Evolutionary conservation across 768 basidiomycete genomes (phyloP), one percentile per base, ranked within the genome.

Genomic region (Xanthoconium stramineum): DNA sequence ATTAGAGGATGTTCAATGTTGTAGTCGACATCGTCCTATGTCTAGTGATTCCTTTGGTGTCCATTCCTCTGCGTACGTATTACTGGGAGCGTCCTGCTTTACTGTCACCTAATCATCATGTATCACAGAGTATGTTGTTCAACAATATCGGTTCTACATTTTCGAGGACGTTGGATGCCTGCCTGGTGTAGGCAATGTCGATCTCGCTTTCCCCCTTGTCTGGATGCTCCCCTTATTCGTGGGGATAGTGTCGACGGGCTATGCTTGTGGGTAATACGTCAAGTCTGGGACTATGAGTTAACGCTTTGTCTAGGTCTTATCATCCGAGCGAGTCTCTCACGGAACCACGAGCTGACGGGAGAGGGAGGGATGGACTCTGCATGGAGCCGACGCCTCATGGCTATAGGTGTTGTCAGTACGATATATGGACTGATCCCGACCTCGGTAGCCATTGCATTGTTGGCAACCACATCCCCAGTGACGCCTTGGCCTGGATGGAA

Each of bases 121-220:
- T 20, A 35, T 37, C 15, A 5, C 52, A 64, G 82, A 79, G 52
- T 78, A 76, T 44, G 59, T 83, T 39, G 78, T 81, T 0, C 79
- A 81, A 67, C 79, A 76, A 30, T 78, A 80, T 62, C 76, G 81
- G 10, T 83, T 74, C 62, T 75, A 79, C 56, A 76, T 83, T 48
- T 66, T 74, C n/a, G 74, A 81, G 63, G 74, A 75, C 53, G 65
- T 77, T 32, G 81, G 83, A 6, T 83, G 83, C 61, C 53, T 61
- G 40, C 65, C 76, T 0, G 70, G 69, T 5, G 52, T 72, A 2
- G 75, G 67, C 61, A 70, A 64, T 19, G 68, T 76, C 8, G 53
- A 66, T 10, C 63, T 69, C 5, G 55, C 76, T 1, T 75, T 76
- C 49, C 66, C 77, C 15, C 62, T 86, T 24, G 75, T 79, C 29